Evolutionary conservation across 352 stramenopile species (phyloP), one percentile per base, ranked within the genome.

Genomic region (Phytophthora megakarya): DNA sequence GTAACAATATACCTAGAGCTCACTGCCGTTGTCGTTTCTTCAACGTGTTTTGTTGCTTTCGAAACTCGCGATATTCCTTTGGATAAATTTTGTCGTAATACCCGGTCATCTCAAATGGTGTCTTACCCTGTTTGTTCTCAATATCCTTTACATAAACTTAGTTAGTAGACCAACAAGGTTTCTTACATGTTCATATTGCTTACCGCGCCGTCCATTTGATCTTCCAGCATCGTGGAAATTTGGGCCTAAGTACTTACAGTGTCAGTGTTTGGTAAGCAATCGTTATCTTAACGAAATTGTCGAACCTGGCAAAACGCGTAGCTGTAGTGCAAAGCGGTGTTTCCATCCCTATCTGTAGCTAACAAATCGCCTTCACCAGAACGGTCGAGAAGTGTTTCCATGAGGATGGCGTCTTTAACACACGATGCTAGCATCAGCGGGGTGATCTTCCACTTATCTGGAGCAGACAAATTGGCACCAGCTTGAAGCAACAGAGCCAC

Each of bases 291-390:
- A 35, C 16, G 38, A 58, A 26, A 5, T 1, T 22, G 35, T 38
- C 18, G 13, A 64, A 86, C 78, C 42, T 76, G 71, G 48, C 67
- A 74, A 53, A 88, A 92, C 4, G 80, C 83, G 71, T 92, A 92
- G 51, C 74, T 78, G 54, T 92, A 89, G 52, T 92, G 83, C 2
- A 92, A 54, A 12, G 77, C 73, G 7, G 66, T 76, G 42, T 87
- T 92, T 6, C 77, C 80, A 15, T 76, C 33, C 4, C 23, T 25
- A 48, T 92, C 80, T 11, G n/a, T n/a, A 15, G 38, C 16, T 21
- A 45, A 45, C 5, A 89, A 51, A 12, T 72, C 52, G 1, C 67
- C 45, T 35, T 71, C 44, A 1, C 65, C 67, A 5, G 52, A 43
- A 13, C 55, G 63, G 8, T 80, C 61, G 15, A 92, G 45, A 11